Percentiles rank a stretch among this genome's conserved stretches.
Evolutionary conservation across 2,329 filamentous ascomycete genomes (phyloP).

Genomic region (Ploettnerulaceae sp.): DNA sequence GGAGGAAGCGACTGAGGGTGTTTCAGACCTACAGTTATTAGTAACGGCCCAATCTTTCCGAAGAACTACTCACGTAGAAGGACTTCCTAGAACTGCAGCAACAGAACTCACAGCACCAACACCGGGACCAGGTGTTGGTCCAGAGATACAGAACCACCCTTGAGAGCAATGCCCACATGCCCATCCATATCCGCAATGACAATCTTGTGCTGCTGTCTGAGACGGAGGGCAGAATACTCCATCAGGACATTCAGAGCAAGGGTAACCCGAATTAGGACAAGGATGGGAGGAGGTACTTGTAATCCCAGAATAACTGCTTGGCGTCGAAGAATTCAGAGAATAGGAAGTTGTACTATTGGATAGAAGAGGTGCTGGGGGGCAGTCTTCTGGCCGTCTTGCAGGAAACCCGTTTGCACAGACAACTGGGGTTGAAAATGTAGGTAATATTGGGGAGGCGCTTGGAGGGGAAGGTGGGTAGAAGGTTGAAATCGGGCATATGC

Average conservation of each 20-base stretch:
- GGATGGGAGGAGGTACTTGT: conserved; percentile 11
- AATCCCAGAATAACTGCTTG: neutral
- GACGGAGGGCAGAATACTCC: conserved; percentile 20
- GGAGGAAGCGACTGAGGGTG: neutral
- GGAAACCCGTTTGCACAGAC: conserved; percentile 14
- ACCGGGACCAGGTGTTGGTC: conserved; percentile 4
- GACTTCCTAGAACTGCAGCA: neutral
- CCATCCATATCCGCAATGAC: conserved; percentile 21
- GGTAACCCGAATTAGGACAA: conserved; percentile 21
- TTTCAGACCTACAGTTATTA: neutral
- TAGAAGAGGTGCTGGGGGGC: neutral
- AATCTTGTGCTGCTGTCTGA: conserved; percentile 17
- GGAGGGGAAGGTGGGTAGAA: conserved; percentile 4
- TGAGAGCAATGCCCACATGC: conserved; percentile 18
- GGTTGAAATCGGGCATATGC: conserved; percentile 10
- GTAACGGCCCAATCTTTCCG: neutral
- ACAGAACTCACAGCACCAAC: conserved; percentile 6
- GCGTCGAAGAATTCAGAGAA: neutral
- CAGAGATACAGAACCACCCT: conserved; percentile 18
- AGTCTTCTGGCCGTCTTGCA: conserved; percentile 16
- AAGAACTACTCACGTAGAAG: neutral
- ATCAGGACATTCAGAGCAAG: conserved; percentile 21
- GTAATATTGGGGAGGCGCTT: neutral
- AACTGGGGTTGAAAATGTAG: conserved; percentile 4
- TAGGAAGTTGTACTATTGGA: neutral